Evolutionary conservation across 1,284 basidiomycete species (phyloP).

Genomic region (Tylopilus orsonianus): DNA sequence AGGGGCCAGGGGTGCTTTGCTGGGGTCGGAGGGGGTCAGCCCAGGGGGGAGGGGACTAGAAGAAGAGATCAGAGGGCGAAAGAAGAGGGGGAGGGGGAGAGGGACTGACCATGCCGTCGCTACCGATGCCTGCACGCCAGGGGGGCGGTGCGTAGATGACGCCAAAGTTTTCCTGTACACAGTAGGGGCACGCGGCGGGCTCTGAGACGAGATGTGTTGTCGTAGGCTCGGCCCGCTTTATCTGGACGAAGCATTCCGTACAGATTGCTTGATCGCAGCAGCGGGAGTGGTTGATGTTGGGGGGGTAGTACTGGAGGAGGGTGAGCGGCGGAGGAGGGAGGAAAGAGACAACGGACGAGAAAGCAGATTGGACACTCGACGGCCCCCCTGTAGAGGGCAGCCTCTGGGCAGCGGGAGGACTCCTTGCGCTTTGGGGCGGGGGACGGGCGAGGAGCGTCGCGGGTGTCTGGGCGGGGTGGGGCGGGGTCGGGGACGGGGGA

Average conservation of each 20-base stretch:
- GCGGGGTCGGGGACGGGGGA: constrained; percentile 36
- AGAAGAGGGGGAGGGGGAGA: constrained; percentile 3
- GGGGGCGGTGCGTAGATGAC: constrained; percentile 85
- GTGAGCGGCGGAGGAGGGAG: constrained; percentile 24
- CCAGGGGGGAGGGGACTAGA: constrained; percentile 41
- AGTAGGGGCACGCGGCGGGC: constrained; percentile 94
- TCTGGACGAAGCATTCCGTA: constrained; percentile 99
- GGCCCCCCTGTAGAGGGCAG: constrained; percentile 80
- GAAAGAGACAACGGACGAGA: constrained; percentile 63
- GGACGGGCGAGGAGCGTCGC: constrained; percentile 40
- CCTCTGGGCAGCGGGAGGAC: constrained; percentile 60
- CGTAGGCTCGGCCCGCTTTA: constrained; percentile 94
- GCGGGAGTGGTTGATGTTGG: constrained; percentile 94
- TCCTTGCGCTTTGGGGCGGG: constrained; percentile 57
- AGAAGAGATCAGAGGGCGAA: constrained; percentile 10
- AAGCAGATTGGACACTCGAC: constrained; percentile 99
- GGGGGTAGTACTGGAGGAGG: constrained; percentile 78
- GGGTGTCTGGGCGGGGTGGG: constrained; percentile 38
- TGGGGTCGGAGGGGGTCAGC: constrained; percentile 50
- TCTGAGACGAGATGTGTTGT: constrained; percentile 91
- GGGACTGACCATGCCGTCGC: constrained; percentile 60
- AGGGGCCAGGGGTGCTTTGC: constrained; percentile 35
- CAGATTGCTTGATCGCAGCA: constrained; percentile 99
- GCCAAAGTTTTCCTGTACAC: constrained; percentile 96
- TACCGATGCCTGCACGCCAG: constrained; percentile 74